Percentiles rank a stretch among this genome's conserved stretches.
Conservation (phyloP, 2,329 filamentous ascomycete genomes). For the Zymoseptoria passerinii region DNA sequence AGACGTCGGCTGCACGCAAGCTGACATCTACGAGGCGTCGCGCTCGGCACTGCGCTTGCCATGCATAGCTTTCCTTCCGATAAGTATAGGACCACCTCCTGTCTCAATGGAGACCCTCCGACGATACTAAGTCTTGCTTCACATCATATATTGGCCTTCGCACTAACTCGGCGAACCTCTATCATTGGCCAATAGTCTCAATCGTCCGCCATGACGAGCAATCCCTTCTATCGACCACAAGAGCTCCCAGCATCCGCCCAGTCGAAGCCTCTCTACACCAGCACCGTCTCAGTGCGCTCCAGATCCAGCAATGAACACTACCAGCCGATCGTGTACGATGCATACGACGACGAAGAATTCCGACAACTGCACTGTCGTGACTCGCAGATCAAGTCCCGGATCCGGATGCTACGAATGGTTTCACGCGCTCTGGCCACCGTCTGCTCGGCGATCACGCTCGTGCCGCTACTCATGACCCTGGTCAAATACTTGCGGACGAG, state of each 20-base stretch:
- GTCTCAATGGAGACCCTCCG: no score
- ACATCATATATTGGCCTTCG: no score
- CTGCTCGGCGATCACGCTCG: slow-evolving; percentile 30
- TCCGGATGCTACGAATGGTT: slow-evolving; percentile 32
- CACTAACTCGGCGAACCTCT: no score
- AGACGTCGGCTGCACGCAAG: neutral
- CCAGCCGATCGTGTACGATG: neutral
- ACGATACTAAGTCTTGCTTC: no score
- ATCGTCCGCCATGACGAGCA: no score
- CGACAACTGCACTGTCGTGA: slow-evolving; percentile 4
- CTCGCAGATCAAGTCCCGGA: slow-evolving; percentile 29
- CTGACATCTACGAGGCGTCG: no score
- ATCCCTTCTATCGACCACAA: no score
- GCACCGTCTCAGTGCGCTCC: neutral
- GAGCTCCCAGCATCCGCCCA: no score
- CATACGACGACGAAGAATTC: neutral
- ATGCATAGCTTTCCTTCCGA: no score
- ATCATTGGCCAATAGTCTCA: no score
- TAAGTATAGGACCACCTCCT: no score
- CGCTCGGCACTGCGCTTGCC: no score
- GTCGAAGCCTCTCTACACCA: neutral
- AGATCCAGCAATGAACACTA: neutral
- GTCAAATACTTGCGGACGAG: slow-evolving; percentile 32
- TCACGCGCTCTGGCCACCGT: slow-evolving; percentile 29
- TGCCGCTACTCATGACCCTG: slow-evolving; percentile 32